Evolutionary conservation across 768 basidiomycete species (phyloP), one percentile per base, ranked within the genome.

Genomic region (Daedaleopsis sinensis): DNA sequence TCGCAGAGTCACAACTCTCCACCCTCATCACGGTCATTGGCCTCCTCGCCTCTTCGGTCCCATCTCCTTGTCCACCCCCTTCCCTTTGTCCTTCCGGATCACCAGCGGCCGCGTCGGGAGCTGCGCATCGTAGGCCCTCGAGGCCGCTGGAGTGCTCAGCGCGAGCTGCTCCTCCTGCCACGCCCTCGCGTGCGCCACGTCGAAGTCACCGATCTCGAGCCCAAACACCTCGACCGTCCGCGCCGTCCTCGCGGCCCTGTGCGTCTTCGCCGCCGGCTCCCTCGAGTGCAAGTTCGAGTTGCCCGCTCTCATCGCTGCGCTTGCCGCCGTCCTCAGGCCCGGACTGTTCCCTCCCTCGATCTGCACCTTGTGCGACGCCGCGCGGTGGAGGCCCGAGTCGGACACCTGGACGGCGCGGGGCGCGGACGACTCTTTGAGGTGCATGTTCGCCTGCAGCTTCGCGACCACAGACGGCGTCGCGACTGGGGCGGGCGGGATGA

Each of bases 361-460:
- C 35, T 57, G 11, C 36, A 49, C 61, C 46, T 38, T 47, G 36
- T 37, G 12, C 1, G 61, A 53, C 13, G 23, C 16, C 9, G 35
- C 51, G 23, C 55, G 55, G 35, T 52, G 42, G 10, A 32, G 16
- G 7, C 49, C 53, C 9, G 21, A 13, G 19, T 24, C 23, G 3
- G 55, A 27, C 55, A 52, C 21, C 51, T 55, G 27, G 36, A 53
- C 61, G 15, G 38, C 21, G 1, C 51, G 61, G 35, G 55, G 50
- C n/a, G 21, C 51, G 35, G 50, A 44, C 42, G 61, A 21, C 55
- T 52, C 19, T 21, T 24, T 55, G 32, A 57, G 21, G 2, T 51
- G 36, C 55, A 57, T 38, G 50, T 19, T 52, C 11, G 23, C 61
- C 36, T 42, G 36, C 50, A 38, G 43, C 51, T 52, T 52, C 18